These are phyloP conservation scores for Suhomyces terraborum DNA, from an alignment of 1,139 yeast genomes.

Conservation along the genomic window DNA sequence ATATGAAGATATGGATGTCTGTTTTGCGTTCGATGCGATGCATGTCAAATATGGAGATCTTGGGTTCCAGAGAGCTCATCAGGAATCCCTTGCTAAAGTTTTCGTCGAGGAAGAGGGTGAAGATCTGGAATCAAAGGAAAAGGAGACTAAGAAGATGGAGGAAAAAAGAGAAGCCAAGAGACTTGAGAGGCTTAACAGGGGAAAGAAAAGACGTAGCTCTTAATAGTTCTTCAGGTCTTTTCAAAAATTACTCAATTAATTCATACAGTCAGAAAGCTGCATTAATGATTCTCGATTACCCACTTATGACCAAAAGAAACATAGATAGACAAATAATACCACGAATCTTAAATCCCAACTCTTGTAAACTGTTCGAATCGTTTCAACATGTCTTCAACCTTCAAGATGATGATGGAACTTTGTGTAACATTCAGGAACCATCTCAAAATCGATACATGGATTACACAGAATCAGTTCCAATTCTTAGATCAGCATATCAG, in stretches of 20 bases:
- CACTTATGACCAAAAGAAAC: too few species aligned
- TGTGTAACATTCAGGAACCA: not conserved
- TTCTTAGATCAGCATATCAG: not conserved
- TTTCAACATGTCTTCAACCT: too few species aligned
- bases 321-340: not conserved
- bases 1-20: constrained; percentile 36
- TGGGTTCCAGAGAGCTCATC: constrained; percentile 22
- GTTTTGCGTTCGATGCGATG: constrained; percentile 49
- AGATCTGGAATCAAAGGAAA: constrained; percentile 25
- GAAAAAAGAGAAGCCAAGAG: constrained; percentile 43
- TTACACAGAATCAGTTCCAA: not conserved
- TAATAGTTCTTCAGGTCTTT: too few species aligned
- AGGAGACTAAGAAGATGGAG: constrained; percentile 26
- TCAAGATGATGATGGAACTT: too few species aligned
- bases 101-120: constrained; percentile 21
- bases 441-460: not conserved
- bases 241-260: too few species aligned
- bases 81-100: constrained; percentile 22
- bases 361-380: too few species aligned
- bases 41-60: constrained; percentile 30
- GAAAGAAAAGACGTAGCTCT: constrained; percentile 8
- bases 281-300: too few species aligned
- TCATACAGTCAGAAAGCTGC: too few species aligned
- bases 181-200: constrained; percentile 28
- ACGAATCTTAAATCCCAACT: too few species aligned